Percentiles rank a stretch among this genome's conserved stretches.
These are phyloP conservation scores for Coemansia erecta DNA, from an alignment of 192 early-diverging fungal species.

Conservation along the genomic window DNA sequence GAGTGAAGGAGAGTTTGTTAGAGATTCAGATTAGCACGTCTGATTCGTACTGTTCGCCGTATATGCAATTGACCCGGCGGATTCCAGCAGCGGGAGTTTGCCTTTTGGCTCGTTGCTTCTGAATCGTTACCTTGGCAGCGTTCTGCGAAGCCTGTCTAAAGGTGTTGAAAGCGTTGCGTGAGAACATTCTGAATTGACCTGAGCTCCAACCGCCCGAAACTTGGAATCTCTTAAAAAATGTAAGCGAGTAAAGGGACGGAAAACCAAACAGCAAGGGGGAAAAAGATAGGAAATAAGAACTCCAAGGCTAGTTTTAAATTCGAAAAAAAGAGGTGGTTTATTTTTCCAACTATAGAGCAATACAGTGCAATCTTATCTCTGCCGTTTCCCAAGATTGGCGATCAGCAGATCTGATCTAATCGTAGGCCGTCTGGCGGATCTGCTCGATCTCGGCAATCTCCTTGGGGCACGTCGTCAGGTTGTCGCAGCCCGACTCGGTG, in stretches of 20 bases:
- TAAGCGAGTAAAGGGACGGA: not conserved
- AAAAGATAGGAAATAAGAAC: not conserved
- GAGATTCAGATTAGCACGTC: not conserved
- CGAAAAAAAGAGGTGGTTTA: not conserved
- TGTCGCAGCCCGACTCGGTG: conserved; percentile 70
- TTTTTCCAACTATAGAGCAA: not conserved
- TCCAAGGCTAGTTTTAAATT: not conserved
- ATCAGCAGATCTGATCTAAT: conserved; percentile 4
- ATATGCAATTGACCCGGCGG: not conserved
- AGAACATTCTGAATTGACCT: conserved; percentile 30
- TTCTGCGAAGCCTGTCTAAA: conserved; percentile 38
- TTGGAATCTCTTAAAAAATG: not conserved
- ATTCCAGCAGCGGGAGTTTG: no score
- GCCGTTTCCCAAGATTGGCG: conserved; percentile 8
- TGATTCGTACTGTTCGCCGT: no score
- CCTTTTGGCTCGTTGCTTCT: not conserved
- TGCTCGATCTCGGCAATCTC: conserved; percentile 71
- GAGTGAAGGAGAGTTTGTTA: not conserved
- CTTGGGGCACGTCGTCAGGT: conserved; percentile 83
- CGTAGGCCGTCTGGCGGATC: conserved; percentile 24
- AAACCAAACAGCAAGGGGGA: not conserved
- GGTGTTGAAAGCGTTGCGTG: conserved; percentile 31
- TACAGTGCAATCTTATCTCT: conserved; percentile 8
- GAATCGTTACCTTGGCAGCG: conserved; percentile 26
- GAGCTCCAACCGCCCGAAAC: not conserved